phyloP scores from a whole-genome alignment of 192 early-diverging fungal genomes.

The Backusella parvicylindrica region DNA sequence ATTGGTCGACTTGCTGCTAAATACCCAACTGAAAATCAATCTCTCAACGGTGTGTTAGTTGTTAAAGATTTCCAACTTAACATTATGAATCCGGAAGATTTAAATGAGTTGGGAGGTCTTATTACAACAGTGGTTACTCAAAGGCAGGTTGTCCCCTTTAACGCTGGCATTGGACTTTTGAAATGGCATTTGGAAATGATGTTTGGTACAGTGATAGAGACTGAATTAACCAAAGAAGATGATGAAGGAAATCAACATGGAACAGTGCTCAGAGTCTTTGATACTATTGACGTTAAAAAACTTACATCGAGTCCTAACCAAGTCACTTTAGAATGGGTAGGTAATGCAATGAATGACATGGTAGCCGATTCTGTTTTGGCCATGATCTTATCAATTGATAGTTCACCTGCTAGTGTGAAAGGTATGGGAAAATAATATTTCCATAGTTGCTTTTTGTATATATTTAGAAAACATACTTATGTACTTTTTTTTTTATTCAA shows the following conservation, averaged over 20 bases:
- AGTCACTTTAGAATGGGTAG: slow-evolving; percentile 87
- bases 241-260: slow-evolving; percentile 13
- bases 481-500: background rate
- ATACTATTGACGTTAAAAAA: slow-evolving; percentile 72
- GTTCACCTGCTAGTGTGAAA: slow-evolving; percentile 88
- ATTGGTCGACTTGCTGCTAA: slow-evolving; percentile 82
- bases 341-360: slow-evolving; percentile 92
- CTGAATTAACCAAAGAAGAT: slow-evolving; percentile 25
- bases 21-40: slow-evolving; percentile 64
- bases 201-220: slow-evolving; percentile 75
- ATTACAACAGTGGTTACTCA: slow-evolving; percentile 74
- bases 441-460: background rate
- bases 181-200: slow-evolving; percentile 91
- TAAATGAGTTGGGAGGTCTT: slow-evolving; percentile 78
- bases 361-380: slow-evolving; percentile 92
- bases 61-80: slow-evolving; percentile 88
- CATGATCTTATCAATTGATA: slow-evolving; percentile 80
- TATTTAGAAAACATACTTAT: background rate
- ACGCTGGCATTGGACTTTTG: slow-evolving; percentile 75
- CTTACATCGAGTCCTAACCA: slow-evolving; percentile 48
- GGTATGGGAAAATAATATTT: slow-evolving; percentile 1
- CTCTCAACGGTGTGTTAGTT: slow-evolving; percentile 78
- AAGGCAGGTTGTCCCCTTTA: slow-evolving; percentile 70
- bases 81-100: slow-evolving; percentile 76
- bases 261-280: slow-evolving; percentile 57